These are phyloP conservation scores for Apostasia shenzhenica DNA, from an alignment of 106 monocot species.

Conservation along the genomic window DNA sequence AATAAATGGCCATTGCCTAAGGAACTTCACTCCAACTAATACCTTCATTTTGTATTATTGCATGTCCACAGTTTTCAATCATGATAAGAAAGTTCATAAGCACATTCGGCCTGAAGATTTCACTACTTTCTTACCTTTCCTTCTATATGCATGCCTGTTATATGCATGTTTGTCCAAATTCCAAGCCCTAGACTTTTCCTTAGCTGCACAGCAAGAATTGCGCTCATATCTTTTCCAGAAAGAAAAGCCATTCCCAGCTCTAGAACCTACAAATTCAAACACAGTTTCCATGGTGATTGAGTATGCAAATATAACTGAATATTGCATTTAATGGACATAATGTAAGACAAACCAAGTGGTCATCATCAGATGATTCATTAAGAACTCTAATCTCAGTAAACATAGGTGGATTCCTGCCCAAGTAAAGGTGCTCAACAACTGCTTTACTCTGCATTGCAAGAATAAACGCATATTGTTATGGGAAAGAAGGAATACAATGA, in stretches of 20 bases:
- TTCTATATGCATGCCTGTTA: slow-evolving; percentile 95
- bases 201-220: slow-evolving; percentile 65
- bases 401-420: slow-evolving; percentile 81
- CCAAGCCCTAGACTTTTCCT: slow-evolving; percentile 74
- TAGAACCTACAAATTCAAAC: slow-evolving; percentile 50
- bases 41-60: slow-evolving; percentile 35
- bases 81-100: background rate
- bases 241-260: slow-evolving; percentile 88
- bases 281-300: background rate
- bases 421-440: slow-evolving; percentile 70
- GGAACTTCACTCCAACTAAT: slow-evolving; percentile 86
- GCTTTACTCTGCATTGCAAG: slow-evolving; percentile 57
- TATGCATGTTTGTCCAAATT: slow-evolving; percentile 83
- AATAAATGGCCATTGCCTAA: slow-evolving; percentile 78
- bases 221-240: slow-evolving; percentile 86
- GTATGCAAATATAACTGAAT: background rate
- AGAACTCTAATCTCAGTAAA: slow-evolving; percentile 87
- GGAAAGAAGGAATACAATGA: no score
- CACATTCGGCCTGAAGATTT: background rate
- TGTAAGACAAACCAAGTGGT: slow-evolving; percentile 66
- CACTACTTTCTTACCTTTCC: slow-evolving; percentile 56
- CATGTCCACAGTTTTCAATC: background rate
- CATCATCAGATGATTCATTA: slow-evolving; percentile 72
- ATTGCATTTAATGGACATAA: background rate
- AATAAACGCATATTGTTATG: background rate